Base-by-base conservation (phyloP, 352 stramenopile species). In the Phytophthora agathidicida region DNA sequence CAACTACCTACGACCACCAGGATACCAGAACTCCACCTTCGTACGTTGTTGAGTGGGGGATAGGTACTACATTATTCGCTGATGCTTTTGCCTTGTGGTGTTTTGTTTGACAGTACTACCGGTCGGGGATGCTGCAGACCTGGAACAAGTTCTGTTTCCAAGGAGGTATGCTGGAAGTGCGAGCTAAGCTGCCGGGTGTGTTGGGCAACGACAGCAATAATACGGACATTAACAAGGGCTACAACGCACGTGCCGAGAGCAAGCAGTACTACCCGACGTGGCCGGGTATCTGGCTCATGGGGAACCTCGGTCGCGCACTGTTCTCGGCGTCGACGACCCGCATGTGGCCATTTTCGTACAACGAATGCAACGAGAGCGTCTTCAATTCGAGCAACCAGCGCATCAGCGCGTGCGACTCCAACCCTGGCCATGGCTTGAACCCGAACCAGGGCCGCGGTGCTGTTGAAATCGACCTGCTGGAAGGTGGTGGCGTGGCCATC, bases 261-360 rank as follows among this genome's bases (percentile, higher is more conserved):
- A 74, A 54, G 9, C 16, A 64, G 31, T 91, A 64, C 48, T 91
- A 91, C 48, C 82, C 82, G 35, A 90, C 81, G 16, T 99, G 96
- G 96, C 94, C 95, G 0, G 96, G 94, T 13, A 86, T 98, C 46
- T 99, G 96, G 96, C 68, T 98, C 41, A 79, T 99, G 53, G 96
- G 96, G 4, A 98, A 98, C 84, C 73, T 99, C 8, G 95, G 94
- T 8, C 75, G 96, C 32, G 93, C 96, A 6, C 98, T 97, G 5
- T 99, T 98, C 65, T 93, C 96, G 31, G 88, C 77, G 2, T 97
- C 86, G 0, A 98, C 91, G 26, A 89, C 96, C 31, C 93, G 94
- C 54, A 93, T 98, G 60, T 99, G 96, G 96, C 96, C 96, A 9
- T 98, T 93, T 80, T 97, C 83, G 55, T 98, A 98, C 75, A 85